phyloP scores from a whole-genome alignment of 1,139 yeast genomes.

The Debaryomyces robertsiae region DNA sequence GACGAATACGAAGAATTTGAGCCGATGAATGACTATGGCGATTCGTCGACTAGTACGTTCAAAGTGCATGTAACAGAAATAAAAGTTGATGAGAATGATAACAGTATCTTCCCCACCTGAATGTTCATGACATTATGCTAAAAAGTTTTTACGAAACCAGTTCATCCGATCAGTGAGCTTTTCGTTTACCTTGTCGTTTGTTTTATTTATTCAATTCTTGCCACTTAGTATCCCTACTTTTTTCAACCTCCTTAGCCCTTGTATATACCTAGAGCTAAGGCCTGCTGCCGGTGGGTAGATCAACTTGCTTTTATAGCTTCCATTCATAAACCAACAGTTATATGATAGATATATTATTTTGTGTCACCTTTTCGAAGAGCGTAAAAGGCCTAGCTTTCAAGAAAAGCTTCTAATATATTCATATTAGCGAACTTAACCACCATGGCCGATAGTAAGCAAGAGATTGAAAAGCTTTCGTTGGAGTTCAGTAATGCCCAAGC shows the following conservation, averaged over 20 bases:
- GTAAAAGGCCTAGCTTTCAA: background rate
- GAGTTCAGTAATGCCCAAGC: constrained; percentile 41
- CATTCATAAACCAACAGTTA: no score
- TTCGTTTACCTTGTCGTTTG: no score
- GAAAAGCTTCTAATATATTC: no score
- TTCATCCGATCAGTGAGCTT: no score
- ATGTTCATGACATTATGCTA: background rate
- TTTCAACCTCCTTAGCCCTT: no score
- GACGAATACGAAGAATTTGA: constrained; percentile 29
- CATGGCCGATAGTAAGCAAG: constrained; percentile 32
- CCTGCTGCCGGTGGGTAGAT: no score
- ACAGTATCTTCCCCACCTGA: constrained; percentile 26
- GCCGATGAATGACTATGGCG: constrained; percentile 30
- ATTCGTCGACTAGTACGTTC: constrained; percentile 31
- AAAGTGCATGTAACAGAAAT: constrained; percentile 58
- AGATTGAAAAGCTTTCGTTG: constrained; percentile 45
- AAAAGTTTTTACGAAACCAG: no score
- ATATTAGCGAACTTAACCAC: background rate
- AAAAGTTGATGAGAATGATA: constrained; percentile 43
- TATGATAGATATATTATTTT: constrained; percentile 2
- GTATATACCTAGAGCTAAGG: no score
- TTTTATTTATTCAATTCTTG: no score
- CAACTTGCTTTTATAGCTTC: no score
- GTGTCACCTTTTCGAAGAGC: background rate
- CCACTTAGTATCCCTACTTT: no score